phyloP scores from a whole-genome alignment of 2,329 filamentous ascomycete species.

The Eutypella sp. region DNA sequence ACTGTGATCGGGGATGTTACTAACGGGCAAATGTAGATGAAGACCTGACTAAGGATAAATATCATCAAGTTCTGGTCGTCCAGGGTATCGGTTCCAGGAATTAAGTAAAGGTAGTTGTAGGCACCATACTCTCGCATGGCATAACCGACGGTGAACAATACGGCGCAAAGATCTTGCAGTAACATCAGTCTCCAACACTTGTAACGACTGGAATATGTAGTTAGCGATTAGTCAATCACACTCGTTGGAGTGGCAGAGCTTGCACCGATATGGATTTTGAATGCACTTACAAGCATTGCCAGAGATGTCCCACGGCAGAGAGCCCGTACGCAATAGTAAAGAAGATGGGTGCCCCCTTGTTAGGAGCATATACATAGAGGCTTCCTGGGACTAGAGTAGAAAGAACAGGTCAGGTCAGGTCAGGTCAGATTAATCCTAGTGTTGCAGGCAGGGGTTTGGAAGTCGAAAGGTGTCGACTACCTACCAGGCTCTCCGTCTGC shows the following conservation, averaged over 20 bases:
- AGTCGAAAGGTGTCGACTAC: not conserved
- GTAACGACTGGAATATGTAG: constrained; percentile 36
- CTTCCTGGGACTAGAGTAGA: constrained; percentile 16
- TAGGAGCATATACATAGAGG: constrained; percentile 46
- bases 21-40: constrained; percentile 34
- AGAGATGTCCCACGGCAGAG: constrained; percentile 45
- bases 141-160: constrained; percentile 50
- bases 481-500: constrained; percentile 4
- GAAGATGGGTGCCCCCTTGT: constrained; percentile 47
- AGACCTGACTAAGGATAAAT: constrained; percentile 39
- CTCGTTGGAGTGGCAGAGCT: not conserved
- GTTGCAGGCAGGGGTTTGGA: not conserved
- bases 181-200: constrained; percentile 46
- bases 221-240: not conserved
- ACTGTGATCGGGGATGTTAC: constrained; percentile 10
- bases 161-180: constrained; percentile 44
- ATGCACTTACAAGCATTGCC: constrained; percentile 40
- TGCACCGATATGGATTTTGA: not conserved
- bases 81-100: not conserved
- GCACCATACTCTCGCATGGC: constrained; percentile 47
- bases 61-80: constrained; percentile 7
- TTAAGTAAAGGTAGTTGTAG: constrained; percentile 38
- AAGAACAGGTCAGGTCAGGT: not conserved
- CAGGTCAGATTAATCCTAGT: not conserved
- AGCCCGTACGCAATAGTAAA: constrained; percentile 45